These are phyloP conservation scores for Tranzscheliella williamsii DNA, from an alignment of 1,284 basidiomycete genomes.

Conservation along the genomic window DNA sequence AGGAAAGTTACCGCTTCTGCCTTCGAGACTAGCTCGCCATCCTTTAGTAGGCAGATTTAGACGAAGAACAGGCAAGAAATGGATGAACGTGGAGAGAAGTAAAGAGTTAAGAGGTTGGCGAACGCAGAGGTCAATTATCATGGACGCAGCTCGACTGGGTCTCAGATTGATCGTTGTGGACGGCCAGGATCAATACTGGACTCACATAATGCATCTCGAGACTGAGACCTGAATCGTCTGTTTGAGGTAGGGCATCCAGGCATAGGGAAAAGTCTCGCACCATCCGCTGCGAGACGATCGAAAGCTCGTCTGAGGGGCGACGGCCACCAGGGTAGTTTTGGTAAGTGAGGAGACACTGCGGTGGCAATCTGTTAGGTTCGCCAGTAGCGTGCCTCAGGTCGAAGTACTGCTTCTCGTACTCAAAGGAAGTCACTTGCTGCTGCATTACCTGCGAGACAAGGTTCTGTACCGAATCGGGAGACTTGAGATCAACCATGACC, in stretches of 20 bases:
- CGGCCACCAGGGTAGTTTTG: background rate
- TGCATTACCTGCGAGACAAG: background rate
- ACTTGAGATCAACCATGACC: background rate
- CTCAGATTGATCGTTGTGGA: no score
- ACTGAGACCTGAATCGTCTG: background rate
- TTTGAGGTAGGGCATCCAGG: background rate
- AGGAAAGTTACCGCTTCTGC: background rate
- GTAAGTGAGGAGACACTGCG: background rate
- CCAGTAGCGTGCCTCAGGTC: background rate
- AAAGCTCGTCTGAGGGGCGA: background rate
- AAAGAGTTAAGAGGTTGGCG: no score
- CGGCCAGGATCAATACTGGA: no score
- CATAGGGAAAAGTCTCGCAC: background rate
- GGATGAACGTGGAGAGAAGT: no score
- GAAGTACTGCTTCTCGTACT: background rate
- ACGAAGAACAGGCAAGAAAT: no score
- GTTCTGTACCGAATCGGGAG: background rate
- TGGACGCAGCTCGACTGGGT: no score
- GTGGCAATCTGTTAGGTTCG: background rate
- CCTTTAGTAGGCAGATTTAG: no score
- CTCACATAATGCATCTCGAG: background rate
- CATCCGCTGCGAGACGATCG: background rate
- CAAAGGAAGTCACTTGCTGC: background rate
- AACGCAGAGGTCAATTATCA: no score
- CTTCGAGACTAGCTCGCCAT: background rate